Evolutionary conservation across 164 flowering plant genomes (phyloP).

Genomic region (Paratinospora sagittata): DNA sequence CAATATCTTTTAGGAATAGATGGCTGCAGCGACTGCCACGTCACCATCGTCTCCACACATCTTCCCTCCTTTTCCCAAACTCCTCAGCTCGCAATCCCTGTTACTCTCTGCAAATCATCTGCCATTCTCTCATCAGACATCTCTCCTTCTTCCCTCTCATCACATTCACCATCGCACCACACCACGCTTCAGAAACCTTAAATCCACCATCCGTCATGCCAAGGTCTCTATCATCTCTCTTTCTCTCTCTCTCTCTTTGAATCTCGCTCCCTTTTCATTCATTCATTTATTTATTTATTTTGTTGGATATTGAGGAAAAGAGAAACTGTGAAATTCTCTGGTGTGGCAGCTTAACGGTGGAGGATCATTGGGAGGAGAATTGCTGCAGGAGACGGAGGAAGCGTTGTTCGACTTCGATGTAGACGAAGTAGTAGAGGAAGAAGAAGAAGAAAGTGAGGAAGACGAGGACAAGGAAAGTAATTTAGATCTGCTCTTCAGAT

Average conservation of each 20-base stretch:
- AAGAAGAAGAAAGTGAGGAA: conserved; percentile 6
- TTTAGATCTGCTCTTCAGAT: conserved; percentile 46
- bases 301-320: neutral
- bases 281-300: neutral
- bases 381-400: conserved; percentile 22
- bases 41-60: neutral
- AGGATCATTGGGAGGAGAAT: conserved; percentile 18
- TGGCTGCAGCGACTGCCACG: conserved; percentile 7
- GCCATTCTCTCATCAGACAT: neutral
- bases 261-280: neutral
- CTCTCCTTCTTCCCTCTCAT: too few species aligned
- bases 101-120: neutral
- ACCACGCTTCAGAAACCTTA: conserved; percentile 16
- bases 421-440: conserved; percentile 27
- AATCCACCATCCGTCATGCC: conserved; percentile 14
- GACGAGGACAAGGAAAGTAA: conserved; percentile 54
- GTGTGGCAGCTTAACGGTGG: conserved; percentile 21
- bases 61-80: neutral
- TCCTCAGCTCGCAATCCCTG: neutral
- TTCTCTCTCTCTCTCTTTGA: conserved; percentile 2
- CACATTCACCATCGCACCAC: neutral
- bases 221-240: conserved; percentile 27
- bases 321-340: neutral
- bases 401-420: conserved; percentile 26
- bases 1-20: too few species aligned